These are phyloP conservation scores for Penicillium argentinense DNA, from an alignment of 495 filamentous ascomycete species.

Conservation along the genomic window DNA sequence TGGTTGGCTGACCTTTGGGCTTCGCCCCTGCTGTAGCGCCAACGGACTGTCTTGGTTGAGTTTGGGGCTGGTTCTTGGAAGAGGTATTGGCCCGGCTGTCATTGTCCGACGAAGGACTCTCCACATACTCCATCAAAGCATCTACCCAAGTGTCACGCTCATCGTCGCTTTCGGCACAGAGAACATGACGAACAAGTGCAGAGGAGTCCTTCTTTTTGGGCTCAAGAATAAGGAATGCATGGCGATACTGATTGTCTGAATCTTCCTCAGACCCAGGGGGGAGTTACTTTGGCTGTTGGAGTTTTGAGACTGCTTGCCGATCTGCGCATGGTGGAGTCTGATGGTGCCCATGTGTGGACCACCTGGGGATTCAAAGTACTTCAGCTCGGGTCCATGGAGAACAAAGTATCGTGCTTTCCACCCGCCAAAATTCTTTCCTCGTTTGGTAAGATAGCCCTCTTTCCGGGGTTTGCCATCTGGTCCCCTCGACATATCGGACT, in stretches of 20 bases:
- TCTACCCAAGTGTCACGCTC: slow-evolving; percentile 96
- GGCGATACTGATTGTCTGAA: slow-evolving; percentile 89
- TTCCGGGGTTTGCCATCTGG: slow-evolving; percentile 69
- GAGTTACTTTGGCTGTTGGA: slow-evolving; percentile 53
- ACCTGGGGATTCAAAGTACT: slow-evolving; percentile 87
- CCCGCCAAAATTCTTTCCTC: slow-evolving; percentile 98
- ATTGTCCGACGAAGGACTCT: slow-evolving; percentile 60
- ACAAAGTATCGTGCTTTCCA: slow-evolving; percentile 97
- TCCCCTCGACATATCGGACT: slow-evolving; percentile 43
- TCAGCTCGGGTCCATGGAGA: slow-evolving; percentile 82
- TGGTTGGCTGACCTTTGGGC: slow-evolving; percentile 24
- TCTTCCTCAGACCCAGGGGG: slow-evolving; percentile 63
- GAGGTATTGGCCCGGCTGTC: slow-evolving; percentile 28
- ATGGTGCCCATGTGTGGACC: slow-evolving; percentile 91
- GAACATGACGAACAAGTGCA: slow-evolving; percentile 86
- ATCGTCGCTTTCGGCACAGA: slow-evolving; percentile 91
- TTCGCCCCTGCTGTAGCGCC: slow-evolving; percentile 24
- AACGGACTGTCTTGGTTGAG: slow-evolving; percentile 13
- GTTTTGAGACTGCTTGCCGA: slow-evolving; percentile 79
- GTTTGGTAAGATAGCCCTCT: slow-evolving; percentile 92
- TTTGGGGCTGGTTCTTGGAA: slow-evolving; percentile 23
- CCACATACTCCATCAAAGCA: slow-evolving; percentile 85
- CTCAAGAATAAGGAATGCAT: slow-evolving; percentile 92
- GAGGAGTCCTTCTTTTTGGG: slow-evolving; percentile 94
- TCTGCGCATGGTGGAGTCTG: slow-evolving; percentile 86